Percentiles rank a stretch among this genome's conserved stretches.
These are phyloP conservation scores for Neofusicoccum parvum DNA, from an alignment of 2,329 filamentous ascomycete species.

Conservation along the genomic window DNA sequence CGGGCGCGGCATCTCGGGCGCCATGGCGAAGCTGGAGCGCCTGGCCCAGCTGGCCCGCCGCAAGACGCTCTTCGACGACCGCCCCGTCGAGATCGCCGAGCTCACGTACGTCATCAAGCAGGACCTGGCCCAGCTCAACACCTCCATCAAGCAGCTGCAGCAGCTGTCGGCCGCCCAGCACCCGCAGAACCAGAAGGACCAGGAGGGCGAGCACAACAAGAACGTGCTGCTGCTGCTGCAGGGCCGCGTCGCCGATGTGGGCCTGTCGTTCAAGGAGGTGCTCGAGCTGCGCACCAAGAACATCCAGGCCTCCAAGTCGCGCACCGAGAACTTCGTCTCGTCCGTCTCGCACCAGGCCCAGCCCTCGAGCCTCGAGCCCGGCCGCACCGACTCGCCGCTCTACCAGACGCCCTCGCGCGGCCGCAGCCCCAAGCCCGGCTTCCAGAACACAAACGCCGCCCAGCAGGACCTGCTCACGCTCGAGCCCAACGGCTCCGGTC, in stretches of 20 bases:
- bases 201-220: slow-evolving; percentile 96
- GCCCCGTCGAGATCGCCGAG: slow-evolving; percentile 94
- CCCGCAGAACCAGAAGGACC: slow-evolving; percentile 59
- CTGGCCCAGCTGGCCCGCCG: slow-evolving; percentile 91
- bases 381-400: slow-evolving; percentile 79
- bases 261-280: slow-evolving; percentile 95
- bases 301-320: slow-evolving; percentile 87
- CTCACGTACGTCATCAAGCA: slow-evolving; percentile 98
- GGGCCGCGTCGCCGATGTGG: slow-evolving; percentile 88
- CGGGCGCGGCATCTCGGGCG: slow-evolving; percentile 84
- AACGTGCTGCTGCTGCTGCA: slow-evolving; percentile 93
- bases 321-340: slow-evolving; percentile 96
- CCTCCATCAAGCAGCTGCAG: slow-evolving; percentile 84
- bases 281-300: slow-evolving; percentile 96
- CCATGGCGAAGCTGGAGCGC: slow-evolving; percentile 93
- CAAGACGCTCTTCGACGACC: slow-evolving; percentile 96
- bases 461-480: slow-evolving; percentile 74
- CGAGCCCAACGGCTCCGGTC: slow-evolving; percentile 63
- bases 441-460: slow-evolving; percentile 48
- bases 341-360: slow-evolving; percentile 68
- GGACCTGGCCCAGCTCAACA: slow-evolving; percentile 82
- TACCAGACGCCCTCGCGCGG: slow-evolving; percentile 77
- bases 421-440: slow-evolving; percentile 52
- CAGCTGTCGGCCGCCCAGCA: slow-evolving; percentile 75
- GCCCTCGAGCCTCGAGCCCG: slow-evolving; percentile 56